Percentiles rank a stretch among this genome's conserved stretches.
Evolutionary conservation across 2,329 filamentous ascomycete genomes (phyloP).

Genomic region (Basipetospora chlamydospora): DNA sequence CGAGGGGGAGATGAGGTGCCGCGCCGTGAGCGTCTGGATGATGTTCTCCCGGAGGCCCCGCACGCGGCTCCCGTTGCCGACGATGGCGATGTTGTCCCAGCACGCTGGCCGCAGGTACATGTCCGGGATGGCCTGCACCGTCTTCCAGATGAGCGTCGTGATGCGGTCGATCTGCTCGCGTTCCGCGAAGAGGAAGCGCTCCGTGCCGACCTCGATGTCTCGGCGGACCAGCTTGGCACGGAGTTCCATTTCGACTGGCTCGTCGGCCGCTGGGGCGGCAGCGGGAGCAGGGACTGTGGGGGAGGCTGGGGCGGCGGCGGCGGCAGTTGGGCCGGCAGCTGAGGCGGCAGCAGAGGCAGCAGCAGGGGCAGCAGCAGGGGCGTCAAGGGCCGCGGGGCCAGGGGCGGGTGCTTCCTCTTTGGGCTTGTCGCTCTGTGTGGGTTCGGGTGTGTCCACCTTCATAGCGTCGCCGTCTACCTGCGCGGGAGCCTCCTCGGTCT

Average conservation of each 20-base stretch:
- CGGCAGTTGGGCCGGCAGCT: constrained; percentile 2
- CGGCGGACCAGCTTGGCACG: constrained; percentile 43
- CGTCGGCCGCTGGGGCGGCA: background rate
- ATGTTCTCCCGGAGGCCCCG: constrained; percentile 82
- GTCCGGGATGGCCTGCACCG: constrained; percentile 71
- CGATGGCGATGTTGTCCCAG: constrained; percentile 85
- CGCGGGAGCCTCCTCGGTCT: background rate
- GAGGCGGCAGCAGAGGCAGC: too few species aligned
- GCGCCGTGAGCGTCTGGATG: constrained; percentile 60
- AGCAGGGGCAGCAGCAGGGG: too few species aligned
- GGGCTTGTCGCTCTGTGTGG: constrained; percentile 5
- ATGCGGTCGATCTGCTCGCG: constrained; percentile 69
- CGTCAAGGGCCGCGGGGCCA: constrained; percentile 3
- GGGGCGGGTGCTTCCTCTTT: constrained; percentile 11
- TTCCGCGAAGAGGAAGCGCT: constrained; percentile 56
- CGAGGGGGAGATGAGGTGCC: constrained; percentile 81
- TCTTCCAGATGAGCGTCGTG: constrained; percentile 67
- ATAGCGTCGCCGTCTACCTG: constrained; percentile 1
- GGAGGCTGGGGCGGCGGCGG: constrained; percentile 6
- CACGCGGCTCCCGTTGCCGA: constrained; percentile 67
- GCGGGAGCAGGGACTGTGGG: constrained; percentile 3
- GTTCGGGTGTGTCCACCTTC: constrained; percentile 2
- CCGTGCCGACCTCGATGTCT: constrained; percentile 63
- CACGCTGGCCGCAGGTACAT: constrained; percentile 70
- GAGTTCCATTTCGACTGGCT: constrained; percentile 20